phyloP scores from a whole-genome alignment of 2,329 filamentous ascomycete species.

The Alternaria longipes region DNA sequence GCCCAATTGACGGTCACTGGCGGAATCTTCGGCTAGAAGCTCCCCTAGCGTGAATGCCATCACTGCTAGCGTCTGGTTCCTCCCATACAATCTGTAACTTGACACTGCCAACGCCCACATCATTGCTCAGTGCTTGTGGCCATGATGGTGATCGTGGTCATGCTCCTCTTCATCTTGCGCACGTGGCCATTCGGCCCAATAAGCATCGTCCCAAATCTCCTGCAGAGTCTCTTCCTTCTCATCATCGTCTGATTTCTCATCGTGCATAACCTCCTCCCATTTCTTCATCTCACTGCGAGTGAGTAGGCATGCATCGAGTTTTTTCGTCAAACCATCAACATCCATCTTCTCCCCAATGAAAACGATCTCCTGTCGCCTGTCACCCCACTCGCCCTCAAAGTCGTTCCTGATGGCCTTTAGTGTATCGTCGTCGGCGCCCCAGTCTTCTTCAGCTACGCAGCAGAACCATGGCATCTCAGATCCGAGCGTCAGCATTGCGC shows the following conservation, averaged over 20 bases:
- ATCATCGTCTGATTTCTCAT: slow-evolving; percentile 36
- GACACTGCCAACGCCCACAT: background rate
- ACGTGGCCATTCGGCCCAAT: slow-evolving; percentile 61
- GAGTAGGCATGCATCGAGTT: slow-evolving; percentile 69
- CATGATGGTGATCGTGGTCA: slow-evolving; percentile 21
- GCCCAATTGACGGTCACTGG: background rate
- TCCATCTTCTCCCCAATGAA: slow-evolving; percentile 76
- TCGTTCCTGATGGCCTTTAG: slow-evolving; percentile 60
- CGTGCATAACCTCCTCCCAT: slow-evolving; percentile 53
- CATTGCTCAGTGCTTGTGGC: slow-evolving; percentile 2
- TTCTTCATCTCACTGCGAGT: slow-evolving; percentile 64
- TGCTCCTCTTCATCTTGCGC: slow-evolving; percentile 46
- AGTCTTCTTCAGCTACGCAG: slow-evolving; percentile 63
- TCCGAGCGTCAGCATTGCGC: slow-evolving; percentile 69
- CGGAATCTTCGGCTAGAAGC: background rate
- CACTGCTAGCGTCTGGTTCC: background rate
- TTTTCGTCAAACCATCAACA: slow-evolving; percentile 58
- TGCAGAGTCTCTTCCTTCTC: slow-evolving; percentile 59
- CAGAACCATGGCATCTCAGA: slow-evolving; percentile 69
- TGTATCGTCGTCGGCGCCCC: slow-evolving; percentile 61
- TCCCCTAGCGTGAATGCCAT: slow-evolving; percentile 6
- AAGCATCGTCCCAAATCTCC: slow-evolving; percentile 67
- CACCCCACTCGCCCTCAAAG: slow-evolving; percentile 68
- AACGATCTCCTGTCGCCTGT: slow-evolving; percentile 75
- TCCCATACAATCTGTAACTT: background rate